Base-by-base conservation (phyloP, 2,329 filamentous ascomycete genomes). In the Torrubiellomyces zombiae region DNA sequence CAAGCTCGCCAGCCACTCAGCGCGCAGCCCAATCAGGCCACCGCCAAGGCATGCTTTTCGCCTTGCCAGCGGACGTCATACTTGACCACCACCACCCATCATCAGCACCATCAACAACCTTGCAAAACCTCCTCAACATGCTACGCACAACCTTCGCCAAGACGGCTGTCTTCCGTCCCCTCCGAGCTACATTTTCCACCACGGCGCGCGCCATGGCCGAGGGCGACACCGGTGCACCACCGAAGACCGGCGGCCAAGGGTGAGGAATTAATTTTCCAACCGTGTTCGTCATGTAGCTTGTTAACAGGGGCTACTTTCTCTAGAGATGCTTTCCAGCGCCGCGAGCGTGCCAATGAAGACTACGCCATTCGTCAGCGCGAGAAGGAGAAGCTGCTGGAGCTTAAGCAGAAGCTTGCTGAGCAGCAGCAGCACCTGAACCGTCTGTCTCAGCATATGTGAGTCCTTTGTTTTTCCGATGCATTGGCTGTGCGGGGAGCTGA, bases 281-380 rank as follows among this genome's bases (percentile, higher is more conserved):
- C 2, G 18, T 23, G n/a, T 12, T 12, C 23, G 7, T 10, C n/a
- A 14, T 15, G 12, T 20, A 9, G 7, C 21, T 18, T 16, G 10
- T 16, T 16, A 9, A 12, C 22, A 20, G 5, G 15, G 8, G 5
- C 10, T 21, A 16, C 28, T 16, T 20, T 26, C 17, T 23, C 40
- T 38, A 92, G 86, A 41, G 86, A 98, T 49, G 72, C 81, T 29
- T 98, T 94, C 69, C 81, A 75, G 58, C 77, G 76, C 58, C 82
- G 89, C 42, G 89, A 98, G 58, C 69, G 75, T 49, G 86, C 86
- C 38, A 66, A 60, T 48, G 89, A 95, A 61, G 75, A 83, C 51
- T 69, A 70, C 40, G 80, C 78, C 56, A 83, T 98, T 57, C 71
- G 72, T 44, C 62, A 78, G 60, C 79, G 83, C 48, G 89, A 95